Evolutionary conservation across 176 grass and related monocot genomes (phyloP), one percentile per base, ranked within the genome.

Genomic region (Lolium perenne): DNA sequence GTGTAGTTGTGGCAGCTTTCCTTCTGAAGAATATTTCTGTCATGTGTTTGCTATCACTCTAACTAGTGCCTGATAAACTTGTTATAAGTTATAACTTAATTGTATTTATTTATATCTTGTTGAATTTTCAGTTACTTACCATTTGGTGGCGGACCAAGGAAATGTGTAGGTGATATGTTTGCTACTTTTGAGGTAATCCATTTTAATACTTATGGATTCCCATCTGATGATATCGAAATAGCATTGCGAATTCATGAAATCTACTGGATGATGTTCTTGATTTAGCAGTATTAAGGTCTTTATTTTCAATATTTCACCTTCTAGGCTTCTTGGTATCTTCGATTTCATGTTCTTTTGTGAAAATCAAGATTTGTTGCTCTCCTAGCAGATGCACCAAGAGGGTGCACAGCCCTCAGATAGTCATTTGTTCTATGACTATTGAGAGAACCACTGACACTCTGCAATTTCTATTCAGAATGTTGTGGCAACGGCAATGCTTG

Each of bases 81-180:
- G 78, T 63, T 83, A 45, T 61, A 76, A 58, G 72, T 64, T 86
- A 60, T 48, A 69, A 51, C 77, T 20, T 40, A 74, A 17, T 75
- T 78, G 59, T n/a, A 55, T 38, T 90, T 35, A 79, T 76, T 90
- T 35, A 79, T 76, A 59, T 80, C 51, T 82, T 82, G 46, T 84
- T 89, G 48, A 81, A 90, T 94, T 87, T 90, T 92, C 94, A 98
- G 97, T 87, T 98, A 98, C 82, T 91, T 98, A 82, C 93, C 94
- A 74, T 98, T 98, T 95, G 97, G 97, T 61, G 97, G 93, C 1
- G 97, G 97, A 9, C 97, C 93, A 89, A 88, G 97, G 82, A 98
- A 98, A 89, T 98, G 97, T 83, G 86, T 98, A 50, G 97, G 97
- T 20, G 97, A 95, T 82, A 98, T 98, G 92, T 98, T 98, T 91